Evolutionary conservation across 805 yeast species (phyloP).

Genomic region (Metschnikowia kofuensis): DNA sequence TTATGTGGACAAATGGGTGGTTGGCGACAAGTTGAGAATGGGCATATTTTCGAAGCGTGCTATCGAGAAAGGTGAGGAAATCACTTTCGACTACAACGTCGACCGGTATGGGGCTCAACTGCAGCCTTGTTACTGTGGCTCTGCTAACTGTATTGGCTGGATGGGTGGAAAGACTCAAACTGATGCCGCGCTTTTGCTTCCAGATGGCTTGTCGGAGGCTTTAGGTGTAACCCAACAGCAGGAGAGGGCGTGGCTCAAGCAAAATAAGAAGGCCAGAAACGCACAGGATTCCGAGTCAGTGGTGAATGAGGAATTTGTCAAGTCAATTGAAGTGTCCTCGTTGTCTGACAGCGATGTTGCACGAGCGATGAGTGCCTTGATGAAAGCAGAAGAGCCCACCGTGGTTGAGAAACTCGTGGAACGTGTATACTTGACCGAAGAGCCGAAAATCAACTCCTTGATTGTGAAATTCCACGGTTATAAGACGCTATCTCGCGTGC

Average conservation of each 20-base stretch:
- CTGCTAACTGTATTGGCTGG: conserved; percentile 84
- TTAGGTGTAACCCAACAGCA: conserved; percentile 67
- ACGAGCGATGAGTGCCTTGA: conserved; percentile 73
- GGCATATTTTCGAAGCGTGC: conserved; percentile 86
- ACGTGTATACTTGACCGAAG: conserved; percentile 57
- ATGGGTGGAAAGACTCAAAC: conserved; percentile 98
- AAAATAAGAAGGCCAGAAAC: conserved; percentile 49
- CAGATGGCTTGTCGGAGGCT: conserved; percentile 82
- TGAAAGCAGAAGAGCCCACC: conserved; percentile 69
- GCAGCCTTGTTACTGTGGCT: conserved; percentile 94
- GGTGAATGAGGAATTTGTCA: conserved; percentile 64
- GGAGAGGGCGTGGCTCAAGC: conserved; percentile 70
- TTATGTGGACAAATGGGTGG: conserved; percentile 96
- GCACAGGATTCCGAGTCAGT: conserved; percentile 51
- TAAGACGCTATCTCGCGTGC: conserved; percentile 63
- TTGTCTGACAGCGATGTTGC: conserved; percentile 61
- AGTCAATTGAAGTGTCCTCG: conserved; percentile 52
- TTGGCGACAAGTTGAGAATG: conserved; percentile 85
- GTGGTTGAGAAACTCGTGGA: conserved; percentile 65
- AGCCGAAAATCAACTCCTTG: conserved; percentile 48
- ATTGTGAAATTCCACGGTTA: conserved; percentile 85
- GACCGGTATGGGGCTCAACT: conserved; percentile 95
- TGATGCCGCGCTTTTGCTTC: conserved; percentile 79
- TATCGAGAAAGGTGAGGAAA: conserved; percentile 77
- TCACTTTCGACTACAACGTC: conserved; percentile 90